Conservation (phyloP, 169 alveolate genomes). For the Pseudocohnilembus persalinus region DNA sequence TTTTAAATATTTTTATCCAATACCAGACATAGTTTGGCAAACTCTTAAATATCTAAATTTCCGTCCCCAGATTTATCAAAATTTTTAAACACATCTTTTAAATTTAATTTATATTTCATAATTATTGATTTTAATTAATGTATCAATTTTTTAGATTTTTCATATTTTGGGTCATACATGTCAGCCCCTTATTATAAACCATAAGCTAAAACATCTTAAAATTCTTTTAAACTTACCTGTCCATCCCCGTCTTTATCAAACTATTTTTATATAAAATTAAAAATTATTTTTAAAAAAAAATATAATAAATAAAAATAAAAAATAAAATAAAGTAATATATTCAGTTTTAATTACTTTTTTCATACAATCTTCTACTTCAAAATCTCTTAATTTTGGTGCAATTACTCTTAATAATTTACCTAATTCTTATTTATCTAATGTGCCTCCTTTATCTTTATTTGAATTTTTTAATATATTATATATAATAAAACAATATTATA, state of each 20-base stretch:
- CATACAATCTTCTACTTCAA: background rate
- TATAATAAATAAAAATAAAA: no score
- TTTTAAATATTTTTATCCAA: no score
- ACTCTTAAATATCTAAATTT: conserved; percentile 30
- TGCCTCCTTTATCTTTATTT: conserved; percentile 21
- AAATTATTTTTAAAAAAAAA: no score
- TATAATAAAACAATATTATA: no score
- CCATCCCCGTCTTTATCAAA: conserved; percentile 15
- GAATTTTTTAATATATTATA: no score
- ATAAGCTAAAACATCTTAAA: background rate
- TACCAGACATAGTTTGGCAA: conserved; percentile 23
- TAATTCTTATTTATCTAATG: conserved; percentile 12
- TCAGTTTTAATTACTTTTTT: background rate
- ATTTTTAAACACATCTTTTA: conserved; percentile 27
- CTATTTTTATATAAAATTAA: no score
- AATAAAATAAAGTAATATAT: background rate
- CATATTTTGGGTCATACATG: conserved; percentile 12
- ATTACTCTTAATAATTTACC: conserved; percentile 4
- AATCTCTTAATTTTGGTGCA: conserved; percentile 18
- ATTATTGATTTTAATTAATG: conserved; percentile 30
- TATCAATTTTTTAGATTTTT: conserved; percentile 32
- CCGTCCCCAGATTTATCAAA: conserved; percentile 37
- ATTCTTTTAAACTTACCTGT: background rate
- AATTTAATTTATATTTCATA: conserved; percentile 20
- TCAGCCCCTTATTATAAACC: conserved; percentile 26